Conservation (phyloP, 2,329 filamentous ascomycete species). For the Penicillium sp. region DNA sequence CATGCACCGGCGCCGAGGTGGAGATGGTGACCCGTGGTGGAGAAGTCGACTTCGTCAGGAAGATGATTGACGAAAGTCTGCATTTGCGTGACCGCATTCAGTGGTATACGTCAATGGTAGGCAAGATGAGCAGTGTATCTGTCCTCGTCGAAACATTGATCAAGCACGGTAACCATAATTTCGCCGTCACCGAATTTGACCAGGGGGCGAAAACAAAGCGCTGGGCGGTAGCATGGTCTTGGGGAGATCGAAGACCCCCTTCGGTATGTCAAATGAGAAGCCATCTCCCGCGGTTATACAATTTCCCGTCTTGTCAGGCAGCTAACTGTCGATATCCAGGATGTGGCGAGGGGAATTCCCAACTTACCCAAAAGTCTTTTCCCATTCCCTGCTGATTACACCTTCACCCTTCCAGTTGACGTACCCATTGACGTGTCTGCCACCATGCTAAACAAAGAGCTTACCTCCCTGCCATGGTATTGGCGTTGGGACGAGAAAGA, state of each 20-base stretch:
- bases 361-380: constrained; percentile 54
- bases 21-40: constrained; percentile 88
- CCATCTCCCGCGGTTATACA: background rate
- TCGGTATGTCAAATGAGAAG: constrained; percentile 40
- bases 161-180: constrained; percentile 68
- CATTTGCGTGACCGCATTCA: constrained; percentile 61
- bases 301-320: too few relatives aligned
- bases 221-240: constrained; percentile 92
- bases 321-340: constrained; percentile 16
- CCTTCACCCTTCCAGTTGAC: constrained; percentile 39
- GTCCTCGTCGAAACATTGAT: constrained; percentile 63
- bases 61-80: constrained; percentile 71
- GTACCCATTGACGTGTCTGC: constrained; percentile 35
- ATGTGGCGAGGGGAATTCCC: constrained; percentile 41
- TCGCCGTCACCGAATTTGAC: constrained; percentile 76
- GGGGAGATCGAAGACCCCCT: constrained; percentile 65
- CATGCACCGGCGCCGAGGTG: constrained; percentile 70
- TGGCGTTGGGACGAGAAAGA: constrained; percentile 65
- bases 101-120: constrained; percentile 93
- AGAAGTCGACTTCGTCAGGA: constrained; percentile 72
- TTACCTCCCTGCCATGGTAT: constrained; percentile 60
- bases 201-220: constrained; percentile 77
- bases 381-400: constrained; percentile 55
- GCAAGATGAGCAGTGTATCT: constrained; percentile 71
- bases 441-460: constrained; percentile 47